Conservation (phyloP, 768 basidiomycete genomes). For the Tylopilus balloui region DNA sequence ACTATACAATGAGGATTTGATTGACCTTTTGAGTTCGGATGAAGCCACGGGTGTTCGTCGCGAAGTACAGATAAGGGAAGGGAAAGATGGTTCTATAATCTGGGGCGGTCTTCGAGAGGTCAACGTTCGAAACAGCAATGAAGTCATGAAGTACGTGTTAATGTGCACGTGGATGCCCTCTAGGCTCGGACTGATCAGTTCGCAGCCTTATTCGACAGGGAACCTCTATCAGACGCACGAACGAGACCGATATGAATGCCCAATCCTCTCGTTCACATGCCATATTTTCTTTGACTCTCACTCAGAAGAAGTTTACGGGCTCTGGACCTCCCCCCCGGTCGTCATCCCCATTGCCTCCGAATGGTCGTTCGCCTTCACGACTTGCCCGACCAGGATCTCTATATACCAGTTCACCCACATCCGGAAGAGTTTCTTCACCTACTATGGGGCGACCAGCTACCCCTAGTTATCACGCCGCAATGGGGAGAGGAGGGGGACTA, state of each 20-base stretch:
- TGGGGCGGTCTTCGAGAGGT: constrained; percentile 96
- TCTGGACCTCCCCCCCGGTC: constrained; percentile 66
- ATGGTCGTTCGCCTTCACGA: constrained; percentile 71
- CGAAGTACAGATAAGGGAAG: constrained; percentile 94
- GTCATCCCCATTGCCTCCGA: constrained; percentile 70
- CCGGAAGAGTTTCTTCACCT: constrained; percentile 62
- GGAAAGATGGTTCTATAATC: constrained; percentile 93
- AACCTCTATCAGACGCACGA: constrained; percentile 86
- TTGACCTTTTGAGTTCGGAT: constrained; percentile 83
- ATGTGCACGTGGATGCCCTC: constrained; percentile 2
- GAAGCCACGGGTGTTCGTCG: constrained; percentile 63
- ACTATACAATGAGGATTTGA: constrained; percentile 98
- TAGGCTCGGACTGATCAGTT: constrained; percentile 21
- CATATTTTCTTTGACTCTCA: constrained; percentile 94
- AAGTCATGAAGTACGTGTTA: constrained; percentile 85
- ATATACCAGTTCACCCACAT: constrained; percentile 41
- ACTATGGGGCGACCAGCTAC: constrained; percentile 74
- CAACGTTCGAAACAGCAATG: constrained; percentile 71
- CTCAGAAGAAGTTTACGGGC: constrained; percentile 83
- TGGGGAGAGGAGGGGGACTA: constrained; percentile 60
- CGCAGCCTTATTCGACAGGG: constrained; percentile 84
- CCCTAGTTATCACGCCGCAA: constrained; percentile 73
- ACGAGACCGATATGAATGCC: constrained; percentile 98
- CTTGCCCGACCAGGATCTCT: constrained; percentile 81
- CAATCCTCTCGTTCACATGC: constrained; percentile 98